phyloP scores from a whole-genome alignment of 805 yeast species.

The Saccharomyces kudriavzevii region DNA sequence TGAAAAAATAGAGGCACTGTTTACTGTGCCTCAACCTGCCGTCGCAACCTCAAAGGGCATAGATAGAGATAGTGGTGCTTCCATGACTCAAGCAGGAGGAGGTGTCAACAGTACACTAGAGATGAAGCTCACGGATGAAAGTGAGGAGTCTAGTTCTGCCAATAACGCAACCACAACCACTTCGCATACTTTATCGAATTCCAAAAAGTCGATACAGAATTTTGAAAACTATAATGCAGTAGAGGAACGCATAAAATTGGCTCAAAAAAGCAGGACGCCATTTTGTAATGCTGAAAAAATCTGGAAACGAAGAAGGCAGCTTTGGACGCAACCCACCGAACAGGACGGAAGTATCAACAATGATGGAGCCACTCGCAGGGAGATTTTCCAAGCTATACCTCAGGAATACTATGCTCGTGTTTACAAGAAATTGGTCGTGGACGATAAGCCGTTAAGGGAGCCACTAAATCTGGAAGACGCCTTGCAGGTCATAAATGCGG shows the following conservation, averaged over 20 bases:
- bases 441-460: constrained; percentile 55
- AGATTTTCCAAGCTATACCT: constrained; percentile 30
- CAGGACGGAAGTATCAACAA: background rate
- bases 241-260: constrained; percentile 26
- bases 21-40: constrained; percentile 1
- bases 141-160: background rate
- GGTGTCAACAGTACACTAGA: background rate
- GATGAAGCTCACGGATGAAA: background rate
- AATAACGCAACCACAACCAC: background rate
- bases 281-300: constrained; percentile 48
- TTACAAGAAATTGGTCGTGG: constrained; percentile 62
- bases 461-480: constrained; percentile 72
- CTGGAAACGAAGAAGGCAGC: constrained; percentile 62
- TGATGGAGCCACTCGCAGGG: constrained; percentile 15
- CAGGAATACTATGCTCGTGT: constrained; percentile 50
- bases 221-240: constrained; percentile 29
- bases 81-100: constrained; percentile 7
- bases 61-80: constrained; percentile 13
- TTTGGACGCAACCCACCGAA: constrained; percentile 47
- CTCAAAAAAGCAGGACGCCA: constrained; percentile 29
- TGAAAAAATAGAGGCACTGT: constrained; percentile 18
- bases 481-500: constrained; percentile 62
- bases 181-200: background rate
- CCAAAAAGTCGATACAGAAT: background rate
- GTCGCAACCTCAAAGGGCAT: constrained; percentile 1